Evolutionary conservation across 169 alveolate genomes (phyloP), one percentile per base, ranked within the genome.

Genomic region (Theileria orientalis): DNA sequence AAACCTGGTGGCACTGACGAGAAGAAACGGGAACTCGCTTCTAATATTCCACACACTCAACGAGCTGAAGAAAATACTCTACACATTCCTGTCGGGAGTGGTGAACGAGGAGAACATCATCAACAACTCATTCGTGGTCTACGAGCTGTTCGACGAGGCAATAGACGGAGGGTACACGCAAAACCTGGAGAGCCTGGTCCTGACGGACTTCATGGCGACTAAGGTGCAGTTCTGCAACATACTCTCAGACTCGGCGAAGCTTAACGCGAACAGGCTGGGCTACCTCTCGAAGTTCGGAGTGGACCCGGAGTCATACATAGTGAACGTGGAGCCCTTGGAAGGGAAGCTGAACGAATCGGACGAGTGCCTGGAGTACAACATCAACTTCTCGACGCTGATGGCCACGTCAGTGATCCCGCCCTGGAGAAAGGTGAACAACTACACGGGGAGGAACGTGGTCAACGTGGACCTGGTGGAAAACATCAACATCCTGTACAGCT

Each of bases 151-250:
- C 30, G 88, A 80, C 41, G 56, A 47, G 30, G 83, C 68, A 19
- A 74, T 74, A 16, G 88, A 80, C 47, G 88, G 68, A 0, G 88
- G 88, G 16, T 80, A 27, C 35, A 71, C 83, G 27, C 88, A 80
- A 77, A 72, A 73, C 41, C 29, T 68, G 16, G 73, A 72, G 30
- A 29, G 30, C 21, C 21, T 33, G 49, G 74, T 57, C 27, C 9
- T 69, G 23, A 19, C 79, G 2, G 74, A 69, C 54, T 52, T 29
- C 23, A 64, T 64, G 74, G 40, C 74, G 33, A 59, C 69, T 5
- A 35, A 32, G 52, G 69, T 33, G 25, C 9, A 29, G 7, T 11
- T 49, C 30, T 19, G 25, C 14, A 44, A 33, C 19, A 23, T 44
- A 2, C 7, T 64, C 33, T 0, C 37, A 3, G 51, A 37, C 25